Percentiles rank a stretch among this genome's conserved stretches.
Evolutionary conservation across 2,329 filamentous ascomycete genomes (phyloP).

Genomic region (Alternaria incomplexa): DNA sequence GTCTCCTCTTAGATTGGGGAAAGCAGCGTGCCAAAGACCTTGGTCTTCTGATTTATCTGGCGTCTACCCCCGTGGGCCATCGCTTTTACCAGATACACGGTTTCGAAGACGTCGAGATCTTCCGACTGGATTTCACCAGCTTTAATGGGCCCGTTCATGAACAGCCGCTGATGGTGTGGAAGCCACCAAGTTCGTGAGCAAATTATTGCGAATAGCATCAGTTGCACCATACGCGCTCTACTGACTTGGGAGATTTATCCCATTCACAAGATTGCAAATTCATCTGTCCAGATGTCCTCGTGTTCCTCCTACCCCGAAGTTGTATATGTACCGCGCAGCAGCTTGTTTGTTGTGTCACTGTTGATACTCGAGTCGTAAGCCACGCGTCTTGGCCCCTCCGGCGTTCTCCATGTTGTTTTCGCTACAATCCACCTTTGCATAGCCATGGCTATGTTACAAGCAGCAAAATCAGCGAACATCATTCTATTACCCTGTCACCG

Average conservation of each 20-base stretch:
- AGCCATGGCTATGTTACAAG: too few relatives aligned
- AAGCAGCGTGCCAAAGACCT: conserved; percentile 32
- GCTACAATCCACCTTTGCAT: too few relatives aligned
- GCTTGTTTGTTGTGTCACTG: neutral
- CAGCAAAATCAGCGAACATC: too few relatives aligned
- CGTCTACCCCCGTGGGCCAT: conserved; percentile 27
- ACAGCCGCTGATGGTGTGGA: conserved; percentile 33
- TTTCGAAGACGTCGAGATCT: conserved; percentile 28
- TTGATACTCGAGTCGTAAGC: too few relatives aligned
- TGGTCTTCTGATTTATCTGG: conserved; percentile 31
- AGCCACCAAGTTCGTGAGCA: neutral
- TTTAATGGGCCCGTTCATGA: conserved; percentile 20
- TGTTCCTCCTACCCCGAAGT: neutral
- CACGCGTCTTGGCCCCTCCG: too few relatives aligned
- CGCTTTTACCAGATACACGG: conserved; percentile 33
- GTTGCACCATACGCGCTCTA: too few relatives aligned
- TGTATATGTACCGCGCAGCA: neutral
- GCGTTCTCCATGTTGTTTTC: too few relatives aligned
- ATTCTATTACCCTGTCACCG: too few relatives aligned
- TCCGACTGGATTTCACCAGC: conserved; percentile 22
- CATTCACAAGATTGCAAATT: neutral
- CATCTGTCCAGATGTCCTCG: neutral
- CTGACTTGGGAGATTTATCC: too few relatives aligned
- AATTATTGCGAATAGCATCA: neutral
- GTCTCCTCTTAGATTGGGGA: conserved; percentile 29